A percentile compares a stretch with the other conserved stretches of the same genome.
Evolutionary conservation across 1,284 basidiomycete species (phyloP).

Genomic region (Cerioporus squamosus): DNA sequence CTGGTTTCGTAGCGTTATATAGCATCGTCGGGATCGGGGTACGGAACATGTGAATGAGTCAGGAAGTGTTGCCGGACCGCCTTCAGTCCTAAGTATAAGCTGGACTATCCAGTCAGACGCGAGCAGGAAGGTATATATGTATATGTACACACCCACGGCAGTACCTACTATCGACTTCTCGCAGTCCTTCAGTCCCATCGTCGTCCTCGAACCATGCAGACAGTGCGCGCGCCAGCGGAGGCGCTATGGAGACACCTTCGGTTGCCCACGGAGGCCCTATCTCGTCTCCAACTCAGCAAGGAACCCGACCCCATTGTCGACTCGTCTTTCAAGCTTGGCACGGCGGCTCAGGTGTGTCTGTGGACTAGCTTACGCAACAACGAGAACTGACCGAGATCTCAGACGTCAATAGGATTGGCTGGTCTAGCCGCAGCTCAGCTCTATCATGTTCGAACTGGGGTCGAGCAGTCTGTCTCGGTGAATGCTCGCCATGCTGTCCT

Average conservation of each 20-base stretch:
- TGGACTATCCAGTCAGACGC: not conserved
- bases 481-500: constrained; percentile 61
- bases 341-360: constrained; percentile 49
- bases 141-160: no score
- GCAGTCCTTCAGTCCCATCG: no score
- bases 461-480: constrained; percentile 54
- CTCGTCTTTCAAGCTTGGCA: constrained; percentile 55
- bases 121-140: not conserved
- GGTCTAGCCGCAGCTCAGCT: constrained; percentile 58
- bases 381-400: not conserved
- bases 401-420: constrained; percentile 58
- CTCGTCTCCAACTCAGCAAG: constrained; percentile 40
- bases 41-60: no score
- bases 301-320: constrained; percentile 48
- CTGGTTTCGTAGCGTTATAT: no score
- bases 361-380: not conserved
- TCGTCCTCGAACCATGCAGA: not conserved
- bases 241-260: constrained; percentile 43
- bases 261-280: constrained; percentile 41
- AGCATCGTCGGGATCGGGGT: no score
- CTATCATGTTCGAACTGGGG: constrained; percentile 49
- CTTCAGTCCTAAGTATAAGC: no score
- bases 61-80: no score
- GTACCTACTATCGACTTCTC: no score
- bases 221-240: constrained; percentile 9